phyloP scores from a whole-genome alignment of 768 basidiomycete genomes.

The Lyophyllum shimeji region DNA sequence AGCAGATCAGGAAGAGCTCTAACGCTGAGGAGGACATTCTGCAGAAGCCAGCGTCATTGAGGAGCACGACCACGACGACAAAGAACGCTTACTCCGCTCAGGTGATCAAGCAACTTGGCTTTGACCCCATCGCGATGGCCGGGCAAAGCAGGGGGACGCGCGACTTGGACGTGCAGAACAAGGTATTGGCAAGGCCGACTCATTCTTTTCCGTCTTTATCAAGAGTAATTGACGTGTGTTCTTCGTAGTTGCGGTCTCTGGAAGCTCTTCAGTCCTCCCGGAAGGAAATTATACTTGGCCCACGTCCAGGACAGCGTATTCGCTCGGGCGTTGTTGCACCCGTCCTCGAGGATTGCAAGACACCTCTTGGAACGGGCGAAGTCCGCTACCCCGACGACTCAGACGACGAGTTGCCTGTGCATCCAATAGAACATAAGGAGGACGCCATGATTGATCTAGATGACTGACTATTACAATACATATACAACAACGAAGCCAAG shows the following conservation, averaged over 20 bases:
- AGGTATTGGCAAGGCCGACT: constrained; percentile 40
- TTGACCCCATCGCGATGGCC: constrained; percentile 68
- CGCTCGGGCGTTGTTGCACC: constrained; percentile 57
- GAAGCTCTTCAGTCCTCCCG: constrained; percentile 51
- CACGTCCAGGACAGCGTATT: constrained; percentile 60
- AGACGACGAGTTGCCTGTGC: constrained; percentile 27
- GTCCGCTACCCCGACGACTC: constrained; percentile 23
- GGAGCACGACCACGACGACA: constrained; percentile 11
- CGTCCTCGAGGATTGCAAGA: constrained; percentile 14
- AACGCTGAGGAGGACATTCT: constrained; percentile 10
- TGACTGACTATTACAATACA: constrained; percentile 21
- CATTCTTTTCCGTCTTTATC: not conserved
- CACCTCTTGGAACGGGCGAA: not conserved
- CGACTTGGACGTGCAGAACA: constrained; percentile 46
- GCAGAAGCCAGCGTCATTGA: not conserved
- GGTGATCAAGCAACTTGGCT: constrained; percentile 72
- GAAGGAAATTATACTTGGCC: constrained; percentile 57
- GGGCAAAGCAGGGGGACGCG: constrained; percentile 40
- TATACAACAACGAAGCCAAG: not conserved
- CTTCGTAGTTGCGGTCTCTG: constrained; percentile 52
- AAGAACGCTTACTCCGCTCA: constrained; percentile 63
- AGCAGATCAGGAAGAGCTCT: constrained; percentile 12
- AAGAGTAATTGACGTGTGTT: not conserved
- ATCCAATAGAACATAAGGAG: constrained; percentile 6
- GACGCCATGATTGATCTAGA: constrained; percentile 46